Conservation (phyloP, 495 filamentous ascomycete species). For the Patellaria atrata region DNA sequence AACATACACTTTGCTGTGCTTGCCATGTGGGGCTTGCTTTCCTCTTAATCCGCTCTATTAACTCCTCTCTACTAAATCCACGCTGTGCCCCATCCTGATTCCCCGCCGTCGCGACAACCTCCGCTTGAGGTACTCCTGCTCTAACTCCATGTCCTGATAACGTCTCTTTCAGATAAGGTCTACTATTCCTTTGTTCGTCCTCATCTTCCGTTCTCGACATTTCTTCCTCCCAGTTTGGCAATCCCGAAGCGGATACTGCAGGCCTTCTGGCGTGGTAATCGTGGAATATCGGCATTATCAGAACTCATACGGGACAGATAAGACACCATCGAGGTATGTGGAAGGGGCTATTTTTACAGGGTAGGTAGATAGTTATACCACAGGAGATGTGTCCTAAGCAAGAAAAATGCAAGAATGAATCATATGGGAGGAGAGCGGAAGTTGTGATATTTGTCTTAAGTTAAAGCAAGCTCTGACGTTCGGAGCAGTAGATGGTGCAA, state of each 20-base stretch:
- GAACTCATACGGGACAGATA: no score
- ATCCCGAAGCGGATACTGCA: constrained; percentile 8
- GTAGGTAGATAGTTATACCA: no score
- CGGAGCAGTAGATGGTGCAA: no score
- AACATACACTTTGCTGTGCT: constrained; percentile 47
- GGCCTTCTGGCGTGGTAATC: constrained; percentile 22
- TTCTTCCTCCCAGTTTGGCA: constrained; percentile 1
- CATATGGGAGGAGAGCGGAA: no score
- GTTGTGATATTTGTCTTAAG: no score
- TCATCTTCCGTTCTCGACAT: constrained; percentile 3
- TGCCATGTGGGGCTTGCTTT: constrained; percentile 66
- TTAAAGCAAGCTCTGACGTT: no score
- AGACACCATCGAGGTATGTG: no score
- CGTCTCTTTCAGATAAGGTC: constrained; percentile 71
- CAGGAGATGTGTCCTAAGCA: no score
- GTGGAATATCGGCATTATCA: constrained; percentile 47
- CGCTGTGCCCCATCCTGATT: constrained; percentile 11
- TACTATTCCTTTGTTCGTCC: constrained; percentile 19
- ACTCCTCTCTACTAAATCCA: constrained; percentile 41
- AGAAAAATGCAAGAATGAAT: no score
- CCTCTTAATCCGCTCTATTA: constrained; percentile 76
- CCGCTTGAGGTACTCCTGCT: neutral
- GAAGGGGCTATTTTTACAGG: no score
- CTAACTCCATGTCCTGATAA: no score
- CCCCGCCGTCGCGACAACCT: constrained; percentile 1